phyloP scores from a whole-genome alignment of 78 protist genomes.

The Protostelium mycophagum region DNA sequence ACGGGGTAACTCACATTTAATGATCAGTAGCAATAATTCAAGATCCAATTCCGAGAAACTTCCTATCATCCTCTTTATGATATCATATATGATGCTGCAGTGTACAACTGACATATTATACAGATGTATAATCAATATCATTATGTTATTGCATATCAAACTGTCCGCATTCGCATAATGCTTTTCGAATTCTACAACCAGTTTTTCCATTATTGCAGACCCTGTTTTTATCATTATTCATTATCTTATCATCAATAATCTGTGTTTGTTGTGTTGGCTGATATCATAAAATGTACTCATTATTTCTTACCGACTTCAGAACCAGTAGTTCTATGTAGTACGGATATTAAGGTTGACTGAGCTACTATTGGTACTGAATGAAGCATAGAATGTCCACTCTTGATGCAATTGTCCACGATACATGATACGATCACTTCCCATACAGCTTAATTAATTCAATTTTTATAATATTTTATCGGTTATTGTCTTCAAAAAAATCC shows the following conservation, averaged over 20 bases:
- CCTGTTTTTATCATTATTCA: slow-evolving; percentile 36
- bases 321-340: background rate
- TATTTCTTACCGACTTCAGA: background rate
- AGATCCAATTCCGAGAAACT: slow-evolving; percentile 33
- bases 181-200: slow-evolving; percentile 10
- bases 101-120: slow-evolving; percentile 35
- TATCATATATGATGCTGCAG: slow-evolving; percentile 22
- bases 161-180: background rate
- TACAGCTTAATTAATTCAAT: background rate
- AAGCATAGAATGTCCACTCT: background rate
- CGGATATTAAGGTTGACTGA: background rate
- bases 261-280: slow-evolving; percentile 2
- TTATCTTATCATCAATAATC: slow-evolving; percentile 25
- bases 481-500: no score
- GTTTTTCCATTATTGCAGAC: slow-evolving; percentile 19
- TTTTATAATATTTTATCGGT: background rate
- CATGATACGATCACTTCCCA: background rate
- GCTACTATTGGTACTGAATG: background rate
- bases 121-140: slow-evolving; percentile 29
- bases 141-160: slow-evolving; percentile 7
- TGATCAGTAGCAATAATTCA: slow-evolving; percentile 27
- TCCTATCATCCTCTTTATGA: slow-evolving; percentile 21
- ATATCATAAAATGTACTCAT: background rate
- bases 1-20: slow-evolving; percentile 18
- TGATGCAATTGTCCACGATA: background rate